A percentile compares a stretch with the other conserved stretches of the same genome.
Evolutionary conservation across 345 rosid genomes (phyloP).

Genomic region (Pistacia integerrima): DNA sequence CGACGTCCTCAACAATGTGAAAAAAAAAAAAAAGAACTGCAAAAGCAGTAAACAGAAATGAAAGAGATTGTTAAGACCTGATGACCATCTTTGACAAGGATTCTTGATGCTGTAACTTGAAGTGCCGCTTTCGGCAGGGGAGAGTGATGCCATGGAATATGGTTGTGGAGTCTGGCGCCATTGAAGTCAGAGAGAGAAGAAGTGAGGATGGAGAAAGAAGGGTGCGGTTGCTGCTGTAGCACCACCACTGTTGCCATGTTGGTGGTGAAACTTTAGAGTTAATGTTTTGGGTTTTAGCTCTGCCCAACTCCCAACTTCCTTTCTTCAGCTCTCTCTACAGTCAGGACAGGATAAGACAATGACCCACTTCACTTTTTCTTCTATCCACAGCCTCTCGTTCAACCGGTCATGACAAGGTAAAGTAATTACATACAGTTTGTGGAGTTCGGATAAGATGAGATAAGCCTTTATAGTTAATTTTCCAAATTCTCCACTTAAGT

Average conservation of each 20-base stretch:
- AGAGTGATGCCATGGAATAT: conserved; percentile 7
- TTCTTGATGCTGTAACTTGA: conserved; percentile 71
- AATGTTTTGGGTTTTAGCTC: conserved; percentile 13
- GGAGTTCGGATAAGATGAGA: background rate
- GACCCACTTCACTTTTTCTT: conserved; percentile 27
- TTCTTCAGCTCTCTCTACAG: background rate
- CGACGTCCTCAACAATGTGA: no score
- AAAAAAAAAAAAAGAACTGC: background rate
- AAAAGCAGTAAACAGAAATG: background rate
- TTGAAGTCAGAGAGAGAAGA: conserved; percentile 78
- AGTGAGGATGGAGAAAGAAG: conserved; percentile 60
- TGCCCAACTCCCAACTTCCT: conserved; percentile 7
- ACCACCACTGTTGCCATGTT: conserved; percentile 61
- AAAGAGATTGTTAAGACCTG: conserved; percentile 43
- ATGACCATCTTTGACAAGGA: conserved; percentile 85
- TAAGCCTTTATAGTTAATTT: background rate
- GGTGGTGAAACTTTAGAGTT: background rate
- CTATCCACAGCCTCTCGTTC: conserved; percentile 36
- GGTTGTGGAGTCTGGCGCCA: conserved; percentile 67
- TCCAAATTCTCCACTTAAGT: no score
- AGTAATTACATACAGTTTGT: background rate
- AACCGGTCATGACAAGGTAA: background rate
- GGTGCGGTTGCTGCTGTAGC: conserved; percentile 57
- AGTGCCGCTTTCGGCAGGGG: conserved; percentile 63
- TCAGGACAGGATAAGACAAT: conserved; percentile 43